phyloP scores from a whole-genome alignment of 805 yeast species.

The Metschnikowia aberdeeniae region DNA sequence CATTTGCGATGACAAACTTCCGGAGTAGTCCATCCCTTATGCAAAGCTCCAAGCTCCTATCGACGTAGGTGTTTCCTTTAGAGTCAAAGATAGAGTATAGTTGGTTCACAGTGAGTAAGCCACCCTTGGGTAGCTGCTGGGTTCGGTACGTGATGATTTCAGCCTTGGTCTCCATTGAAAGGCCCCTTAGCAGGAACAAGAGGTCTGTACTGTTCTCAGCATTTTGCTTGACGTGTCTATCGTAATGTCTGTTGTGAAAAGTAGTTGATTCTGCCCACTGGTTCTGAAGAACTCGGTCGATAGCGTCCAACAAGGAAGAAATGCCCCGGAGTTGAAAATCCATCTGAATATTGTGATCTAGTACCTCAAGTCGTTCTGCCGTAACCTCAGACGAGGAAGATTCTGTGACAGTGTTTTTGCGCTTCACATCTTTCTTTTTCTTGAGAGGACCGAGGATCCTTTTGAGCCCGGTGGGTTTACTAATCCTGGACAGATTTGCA shows the following conservation, averaged over 20 bases:
- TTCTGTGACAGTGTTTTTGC: constrained; percentile 1
- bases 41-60: constrained; percentile 38
- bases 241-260: constrained; percentile 24
- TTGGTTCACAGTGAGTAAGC: constrained; percentile 43
- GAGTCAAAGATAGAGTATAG: constrained; percentile 45
- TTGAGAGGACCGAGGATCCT: constrained; percentile 23
- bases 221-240: constrained; percentile 10
- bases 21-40: constrained; percentile 35
- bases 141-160: constrained; percentile 34
- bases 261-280: constrained; percentile 37
- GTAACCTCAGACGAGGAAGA: neutral
- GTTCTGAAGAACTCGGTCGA: constrained; percentile 29
- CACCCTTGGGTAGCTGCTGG: constrained; percentile 31
- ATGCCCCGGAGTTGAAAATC: constrained; percentile 33
- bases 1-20: constrained; percentile 40
- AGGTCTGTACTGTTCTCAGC: constrained; percentile 21
- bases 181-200: constrained; percentile 32
- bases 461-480: constrained; percentile 19
- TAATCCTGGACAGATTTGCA: constrained; percentile 35
- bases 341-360: constrained; percentile 37
- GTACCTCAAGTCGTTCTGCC: constrained; percentile 17
- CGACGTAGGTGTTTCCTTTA: constrained; percentile 48
- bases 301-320: constrained; percentile 29
- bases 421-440: constrained; percentile 14
- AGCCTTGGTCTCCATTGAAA: constrained; percentile 32